These are phyloP conservation scores for Cardamine chenopodiifolia DNA, from an alignment of 345 rosid genomes.

Conservation along the genomic window DNA sequence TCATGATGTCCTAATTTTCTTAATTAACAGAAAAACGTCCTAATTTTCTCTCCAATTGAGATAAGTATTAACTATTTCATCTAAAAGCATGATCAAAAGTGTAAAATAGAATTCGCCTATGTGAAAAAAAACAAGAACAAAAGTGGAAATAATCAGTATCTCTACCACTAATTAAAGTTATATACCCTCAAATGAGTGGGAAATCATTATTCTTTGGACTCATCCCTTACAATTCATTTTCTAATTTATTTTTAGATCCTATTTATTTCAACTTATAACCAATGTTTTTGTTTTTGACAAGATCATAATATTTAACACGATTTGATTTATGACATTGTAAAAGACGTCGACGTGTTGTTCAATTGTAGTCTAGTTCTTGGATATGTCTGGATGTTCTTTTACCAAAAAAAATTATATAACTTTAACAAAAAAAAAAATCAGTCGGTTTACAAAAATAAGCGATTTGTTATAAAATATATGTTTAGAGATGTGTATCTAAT, in stretches of 20 bases:
- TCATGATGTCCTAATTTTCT: too few species aligned
- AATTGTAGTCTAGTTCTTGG: constrained; percentile 24
- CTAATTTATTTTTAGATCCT: background rate
- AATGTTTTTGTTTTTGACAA: background rate
- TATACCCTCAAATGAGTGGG: constrained; percentile 50
- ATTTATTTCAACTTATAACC: background rate
- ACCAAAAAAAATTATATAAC: background rate
- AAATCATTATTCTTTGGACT: constrained; percentile 47
- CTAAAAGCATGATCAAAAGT: background rate
- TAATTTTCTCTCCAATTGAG: too few species aligned
- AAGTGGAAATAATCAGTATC: constrained; percentile 9
- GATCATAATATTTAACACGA: background rate
- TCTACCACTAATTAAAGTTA: constrained; percentile 12
- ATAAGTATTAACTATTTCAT: background rate
- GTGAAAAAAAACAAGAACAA: background rate
- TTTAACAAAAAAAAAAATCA: too few species aligned
- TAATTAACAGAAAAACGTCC: too few species aligned
- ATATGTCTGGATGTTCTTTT: background rate
- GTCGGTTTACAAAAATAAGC: too few species aligned
- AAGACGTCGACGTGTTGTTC: constrained; percentile 27
- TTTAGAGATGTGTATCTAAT: too few species aligned
- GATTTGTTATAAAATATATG: too few species aligned
- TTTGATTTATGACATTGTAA: constrained; percentile 22
- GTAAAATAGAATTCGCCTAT: background rate
- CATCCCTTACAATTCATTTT: background rate